Conservation (phyloP, 129 eudicot genomes). For the Centella asiatica region DNA sequence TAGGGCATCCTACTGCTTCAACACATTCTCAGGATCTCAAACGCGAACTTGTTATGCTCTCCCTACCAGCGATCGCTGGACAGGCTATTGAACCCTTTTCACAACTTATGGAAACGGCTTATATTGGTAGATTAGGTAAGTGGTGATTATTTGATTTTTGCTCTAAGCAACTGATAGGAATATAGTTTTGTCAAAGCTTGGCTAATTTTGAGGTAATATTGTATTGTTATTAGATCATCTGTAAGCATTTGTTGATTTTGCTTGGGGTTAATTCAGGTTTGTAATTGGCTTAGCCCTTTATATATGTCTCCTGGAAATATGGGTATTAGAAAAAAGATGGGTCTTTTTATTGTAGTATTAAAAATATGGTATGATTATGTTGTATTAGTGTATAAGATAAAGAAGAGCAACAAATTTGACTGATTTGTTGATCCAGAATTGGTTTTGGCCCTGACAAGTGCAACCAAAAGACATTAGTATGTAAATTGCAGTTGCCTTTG, state of each 20-base stretch:
- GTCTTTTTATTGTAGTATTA: neutral
- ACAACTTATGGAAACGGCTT: slow-evolving; percentile 94
- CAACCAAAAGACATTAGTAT: too few species aligned
- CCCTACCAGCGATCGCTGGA: slow-evolving; percentile 89
- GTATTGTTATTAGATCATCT: neutral
- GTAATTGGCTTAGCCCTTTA: neutral
- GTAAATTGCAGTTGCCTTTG: too few species aligned
- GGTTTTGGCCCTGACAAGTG: too few species aligned
- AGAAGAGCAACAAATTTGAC: neutral
- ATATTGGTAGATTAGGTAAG: slow-evolving; percentile 88
- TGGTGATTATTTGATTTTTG: neutral
- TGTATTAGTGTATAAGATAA: neutral
- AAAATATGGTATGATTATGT: neutral
- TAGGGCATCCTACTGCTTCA: neutral
- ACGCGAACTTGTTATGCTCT: slow-evolving; percentile 57
- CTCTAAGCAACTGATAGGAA: neutral
- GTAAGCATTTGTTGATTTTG: neutral
- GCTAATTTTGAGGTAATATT: neutral
- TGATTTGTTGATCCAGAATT: neutral
- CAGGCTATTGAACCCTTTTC: slow-evolving; percentile 90
- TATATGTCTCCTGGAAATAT: slow-evolving; percentile 1
- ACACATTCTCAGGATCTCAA: slow-evolving; percentile 35
- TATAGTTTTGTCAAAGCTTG: neutral
- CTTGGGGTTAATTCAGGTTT: neutral
- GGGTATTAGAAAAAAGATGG: neutral